Evolutionary conservation across 2,329 filamentous ascomycete genomes (phyloP).

Genomic region (Aureobasidium vineae): DNA sequence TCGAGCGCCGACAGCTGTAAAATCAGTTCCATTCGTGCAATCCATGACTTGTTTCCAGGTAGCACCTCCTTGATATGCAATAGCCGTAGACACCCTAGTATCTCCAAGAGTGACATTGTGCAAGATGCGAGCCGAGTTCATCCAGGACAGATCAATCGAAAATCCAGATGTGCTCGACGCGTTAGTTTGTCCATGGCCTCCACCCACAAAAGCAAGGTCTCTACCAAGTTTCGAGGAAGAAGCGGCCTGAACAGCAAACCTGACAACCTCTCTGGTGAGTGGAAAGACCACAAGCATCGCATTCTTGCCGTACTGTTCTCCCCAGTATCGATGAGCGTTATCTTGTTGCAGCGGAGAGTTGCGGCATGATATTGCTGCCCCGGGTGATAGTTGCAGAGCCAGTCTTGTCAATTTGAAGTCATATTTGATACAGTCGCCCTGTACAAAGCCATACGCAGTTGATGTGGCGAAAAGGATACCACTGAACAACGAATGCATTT

Average conservation of each 20-base stretch:
- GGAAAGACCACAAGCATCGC: conserved; percentile 27
- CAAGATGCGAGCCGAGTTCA: conserved; percentile 26
- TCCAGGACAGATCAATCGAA: conserved; percentile 28
- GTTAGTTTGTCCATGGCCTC: conserved; percentile 29
- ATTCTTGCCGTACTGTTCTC: conserved; percentile 26
- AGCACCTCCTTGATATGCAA: conserved; percentile 28
- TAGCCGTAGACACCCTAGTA: conserved; percentile 3
- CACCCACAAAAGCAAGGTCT: conserved; percentile 27
- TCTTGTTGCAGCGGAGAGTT: conserved; percentile 25
- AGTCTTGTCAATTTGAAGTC: conserved; percentile 25
- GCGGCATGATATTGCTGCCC: conserved; percentile 26
- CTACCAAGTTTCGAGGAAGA: conserved; percentile 19
- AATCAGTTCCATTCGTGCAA: conserved; percentile 23
- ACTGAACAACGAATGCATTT: background rate
- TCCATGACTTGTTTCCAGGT: conserved; percentile 25
- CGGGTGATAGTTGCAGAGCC: conserved; percentile 15
- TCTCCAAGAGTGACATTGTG: conserved; percentile 27
- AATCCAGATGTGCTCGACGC: conserved; percentile 26
- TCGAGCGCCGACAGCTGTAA: conserved; percentile 27
- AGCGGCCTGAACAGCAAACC: conserved; percentile 21
- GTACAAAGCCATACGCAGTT: conserved; percentile 8
- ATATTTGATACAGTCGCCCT: conserved; percentile 26
- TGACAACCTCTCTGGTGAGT: conserved; percentile 26
- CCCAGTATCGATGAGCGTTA: conserved; percentile 27
- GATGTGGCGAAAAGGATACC: background rate